phyloP scores from a whole-genome alignment of 1,139 yeast genomes.

The Candida neerlandica region DNA sequence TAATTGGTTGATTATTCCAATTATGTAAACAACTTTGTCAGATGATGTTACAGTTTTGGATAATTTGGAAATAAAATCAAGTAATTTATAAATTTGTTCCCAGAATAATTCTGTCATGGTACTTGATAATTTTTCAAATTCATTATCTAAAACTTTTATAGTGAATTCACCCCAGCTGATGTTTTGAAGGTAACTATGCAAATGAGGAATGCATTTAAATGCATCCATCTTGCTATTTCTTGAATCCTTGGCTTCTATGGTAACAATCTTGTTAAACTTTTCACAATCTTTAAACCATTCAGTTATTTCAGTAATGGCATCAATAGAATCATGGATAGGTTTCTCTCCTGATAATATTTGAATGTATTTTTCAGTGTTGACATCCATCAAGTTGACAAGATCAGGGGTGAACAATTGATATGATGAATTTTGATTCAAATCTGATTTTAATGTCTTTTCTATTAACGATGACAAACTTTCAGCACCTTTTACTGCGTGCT shows the following conservation, averaged over 20 bases:
- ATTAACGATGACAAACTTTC: slow-evolving; percentile 8
- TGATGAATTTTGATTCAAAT: background rate
- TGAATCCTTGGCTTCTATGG: slow-evolving; percentile 3
- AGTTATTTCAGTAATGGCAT: slow-evolving; percentile 18
- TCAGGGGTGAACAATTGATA: slow-evolving; percentile 22
- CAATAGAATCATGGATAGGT: background rate
- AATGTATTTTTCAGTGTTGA: slow-evolving; percentile 29
- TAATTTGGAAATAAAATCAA: slow-evolving; percentile 10
- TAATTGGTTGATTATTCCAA: slow-evolving; percentile 11
- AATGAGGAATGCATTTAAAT: slow-evolving; percentile 17
- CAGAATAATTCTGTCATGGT: slow-evolving; percentile 17
- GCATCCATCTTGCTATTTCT: slow-evolving; percentile 13
- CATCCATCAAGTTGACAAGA: slow-evolving; percentile 28
- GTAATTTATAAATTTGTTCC: slow-evolving; percentile 15
- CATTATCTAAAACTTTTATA: slow-evolving; percentile 11
- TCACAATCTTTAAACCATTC: slow-evolving; percentile 28
- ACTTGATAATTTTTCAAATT: slow-evolving; percentile 16
- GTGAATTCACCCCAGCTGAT: slow-evolving; percentile 20
- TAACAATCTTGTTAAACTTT: slow-evolving; percentile 11
- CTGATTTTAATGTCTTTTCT: slow-evolving; percentile 2
- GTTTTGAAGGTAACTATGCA: slow-evolving; percentile 7
- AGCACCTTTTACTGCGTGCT: background rate
- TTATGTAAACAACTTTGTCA: slow-evolving; percentile 11
- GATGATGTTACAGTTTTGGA: slow-evolving; percentile 14
- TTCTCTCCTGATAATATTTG: slow-evolving; percentile 10